These are phyloP conservation scores for Xylaria acuta DNA, from an alignment of 495 filamentous ascomycete species.

Conservation along the genomic window DNA sequence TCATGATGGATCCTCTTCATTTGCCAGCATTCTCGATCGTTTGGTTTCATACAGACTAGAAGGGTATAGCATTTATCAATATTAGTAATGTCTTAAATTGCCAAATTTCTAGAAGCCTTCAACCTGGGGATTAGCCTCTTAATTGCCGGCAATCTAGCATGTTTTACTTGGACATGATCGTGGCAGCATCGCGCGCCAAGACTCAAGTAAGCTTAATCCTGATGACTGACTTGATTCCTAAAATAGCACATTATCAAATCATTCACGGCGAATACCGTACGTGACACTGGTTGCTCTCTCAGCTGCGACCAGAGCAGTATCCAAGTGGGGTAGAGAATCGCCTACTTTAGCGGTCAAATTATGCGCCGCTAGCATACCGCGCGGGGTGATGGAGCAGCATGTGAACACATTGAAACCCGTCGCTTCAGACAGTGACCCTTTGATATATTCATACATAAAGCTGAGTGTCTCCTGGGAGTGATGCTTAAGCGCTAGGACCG, in stretches of 20 bases:
- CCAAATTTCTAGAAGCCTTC: constrained; percentile 15
- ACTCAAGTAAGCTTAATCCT: background rate
- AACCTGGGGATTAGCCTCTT: background rate
- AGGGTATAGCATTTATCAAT: constrained; percentile 17
- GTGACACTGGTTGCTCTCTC: background rate
- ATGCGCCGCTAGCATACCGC: background rate
- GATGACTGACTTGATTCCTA: constrained; percentile 10
- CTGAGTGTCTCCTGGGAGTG: background rate
- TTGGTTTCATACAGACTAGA: constrained; percentile 1
- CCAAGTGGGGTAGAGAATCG: no score
- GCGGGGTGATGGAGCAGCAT: no score
- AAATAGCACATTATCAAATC: constrained; percentile 18
- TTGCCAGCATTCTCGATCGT: background rate
- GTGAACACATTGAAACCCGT: background rate
- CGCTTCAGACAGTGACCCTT: background rate
- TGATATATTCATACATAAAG: background rate
- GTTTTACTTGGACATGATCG: background rate
- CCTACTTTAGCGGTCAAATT: background rate
- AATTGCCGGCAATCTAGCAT: constrained; percentile 13
- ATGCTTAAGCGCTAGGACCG: background rate
- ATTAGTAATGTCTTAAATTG: constrained; percentile 20
- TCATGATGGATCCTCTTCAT: background rate
- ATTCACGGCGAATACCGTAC: background rate
- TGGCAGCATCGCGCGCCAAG: constrained; percentile 2
- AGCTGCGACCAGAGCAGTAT: background rate